Percentiles rank a stretch among this genome's conserved stretches.
These are phyloP conservation scores for Cyclotella atomus DNA, from an alignment of 108 stramenopile genomes.

Conservation along the genomic window DNA sequence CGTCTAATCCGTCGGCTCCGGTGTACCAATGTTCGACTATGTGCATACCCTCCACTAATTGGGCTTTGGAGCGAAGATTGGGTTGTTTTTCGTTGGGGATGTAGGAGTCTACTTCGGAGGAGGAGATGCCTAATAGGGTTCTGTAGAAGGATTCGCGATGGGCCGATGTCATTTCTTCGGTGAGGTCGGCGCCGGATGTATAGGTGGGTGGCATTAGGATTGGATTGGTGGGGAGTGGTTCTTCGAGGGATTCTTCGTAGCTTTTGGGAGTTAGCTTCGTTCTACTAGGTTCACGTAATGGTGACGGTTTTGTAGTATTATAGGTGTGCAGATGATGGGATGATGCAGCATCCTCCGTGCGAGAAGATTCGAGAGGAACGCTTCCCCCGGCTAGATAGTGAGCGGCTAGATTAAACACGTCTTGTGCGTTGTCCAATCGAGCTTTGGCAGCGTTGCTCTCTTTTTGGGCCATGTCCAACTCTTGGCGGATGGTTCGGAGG, in stretches of 20 bases:
- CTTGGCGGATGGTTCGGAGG: slow-evolving; percentile 20
- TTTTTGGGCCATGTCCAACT: slow-evolving; percentile 19
- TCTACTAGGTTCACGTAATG: not conserved
- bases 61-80: slow-evolving; percentile 20
- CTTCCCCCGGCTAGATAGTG: slow-evolving; percentile 12
- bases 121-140: slow-evolving; percentile 3
- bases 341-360: not conserved
- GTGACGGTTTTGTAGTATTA: not conserved
- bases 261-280: not conserved
- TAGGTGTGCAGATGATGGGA: not conserved
- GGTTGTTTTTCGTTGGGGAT: slow-evolving; percentile 6
- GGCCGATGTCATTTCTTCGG: not conserved
- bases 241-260: not conserved
- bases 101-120: slow-evolving; percentile 14
- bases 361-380: not conserved
- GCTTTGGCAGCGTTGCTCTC: not conserved
- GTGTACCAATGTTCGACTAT: slow-evolving; percentile 33
- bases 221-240: slow-evolving; percentile 24
- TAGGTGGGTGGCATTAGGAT: slow-evolving; percentile 19
- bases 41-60: slow-evolving; percentile 20
- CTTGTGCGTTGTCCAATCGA: slow-evolving; percentile 18
- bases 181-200: slow-evolving; percentile 2
- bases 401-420: slow-evolving; percentile 7
- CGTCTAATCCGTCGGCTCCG: slow-evolving; percentile 27
- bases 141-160: slow-evolving; percentile 29